phyloP scores from a whole-genome alignment of 768 basidiomycete genomes.

The Dendrothele bispora region DNA sequence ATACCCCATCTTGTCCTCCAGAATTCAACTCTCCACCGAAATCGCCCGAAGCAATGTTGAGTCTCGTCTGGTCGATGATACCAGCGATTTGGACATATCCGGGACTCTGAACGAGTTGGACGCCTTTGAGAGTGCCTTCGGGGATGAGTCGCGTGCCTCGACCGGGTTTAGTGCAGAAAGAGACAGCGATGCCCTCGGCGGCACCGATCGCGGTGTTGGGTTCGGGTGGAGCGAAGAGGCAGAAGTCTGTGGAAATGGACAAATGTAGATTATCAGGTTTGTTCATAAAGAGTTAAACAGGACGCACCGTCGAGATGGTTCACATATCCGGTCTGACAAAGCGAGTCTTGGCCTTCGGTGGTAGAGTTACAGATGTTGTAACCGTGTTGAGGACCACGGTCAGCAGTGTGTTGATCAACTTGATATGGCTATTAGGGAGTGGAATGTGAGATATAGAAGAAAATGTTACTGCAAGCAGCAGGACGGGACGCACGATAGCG shows the following conservation, averaged over 20 bases:
- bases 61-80: constrained; percentile 56
- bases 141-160: constrained; percentile 77
- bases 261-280: background rate
- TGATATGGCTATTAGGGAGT: constrained; percentile 57
- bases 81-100: constrained; percentile 64
- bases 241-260: constrained; percentile 53
- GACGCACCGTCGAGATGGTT: constrained; percentile 54
- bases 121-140: constrained; percentile 57
- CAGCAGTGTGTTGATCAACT: constrained; percentile 33
- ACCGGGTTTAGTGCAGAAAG: constrained; percentile 74
- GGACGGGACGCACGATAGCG: constrained; percentile 4
- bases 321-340: constrained; percentile 62
- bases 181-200: constrained; percentile 69
- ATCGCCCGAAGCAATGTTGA: constrained; percentile 55
- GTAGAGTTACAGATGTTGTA: constrained; percentile 71
- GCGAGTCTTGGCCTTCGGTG: constrained; percentile 57
- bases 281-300: background rate
- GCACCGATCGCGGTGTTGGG: constrained; percentile 57
- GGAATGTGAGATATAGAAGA: too few relatives aligned
- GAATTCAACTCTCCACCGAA: constrained; percentile 79
- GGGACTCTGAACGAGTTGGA: constrained; percentile 62
- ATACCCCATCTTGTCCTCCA: constrained; percentile 50
- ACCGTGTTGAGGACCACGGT: constrained; percentile 46
- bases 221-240: constrained; percentile 60
- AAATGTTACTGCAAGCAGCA: too few relatives aligned